Evolutionary conservation across 495 filamentous ascomycete genomes (phyloP).

Genomic region (Bathelium albidoporum): DNA sequence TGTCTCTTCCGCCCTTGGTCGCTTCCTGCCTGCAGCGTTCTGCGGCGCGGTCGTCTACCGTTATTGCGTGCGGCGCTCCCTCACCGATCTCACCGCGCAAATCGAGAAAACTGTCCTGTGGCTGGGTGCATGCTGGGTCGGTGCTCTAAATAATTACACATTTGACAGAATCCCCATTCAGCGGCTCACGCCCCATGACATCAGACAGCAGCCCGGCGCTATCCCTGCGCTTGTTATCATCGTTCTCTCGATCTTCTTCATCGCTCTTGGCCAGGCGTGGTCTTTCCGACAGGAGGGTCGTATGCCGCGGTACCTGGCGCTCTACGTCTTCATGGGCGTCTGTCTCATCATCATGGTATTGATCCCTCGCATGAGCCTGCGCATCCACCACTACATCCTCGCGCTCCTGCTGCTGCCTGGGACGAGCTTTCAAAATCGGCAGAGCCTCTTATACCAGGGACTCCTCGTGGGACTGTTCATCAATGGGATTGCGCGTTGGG

Average conservation of each 20-base stretch:
- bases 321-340: constrained; percentile 50
- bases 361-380: constrained; percentile 70
- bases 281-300: constrained; percentile 33
- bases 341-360: constrained; percentile 45
- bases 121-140: constrained; percentile 35
- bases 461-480: constrained; percentile 76
- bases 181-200: constrained; percentile 34
- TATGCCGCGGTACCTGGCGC: constrained; percentile 30
- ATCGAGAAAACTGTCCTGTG: constrained; percentile 36
- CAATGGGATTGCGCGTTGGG: constrained; percentile 82
- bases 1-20: constrained; percentile 30
- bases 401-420: constrained; percentile 70
- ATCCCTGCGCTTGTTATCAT: constrained; percentile 33
- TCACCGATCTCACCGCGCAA: constrained; percentile 30
- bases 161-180: constrained; percentile 37
- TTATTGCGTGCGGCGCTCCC: constrained; percentile 35
- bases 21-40: constrained; percentile 34
- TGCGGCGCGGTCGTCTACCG: constrained; percentile 31
- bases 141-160: constrained; percentile 36
- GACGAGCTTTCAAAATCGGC: constrained; percentile 67
- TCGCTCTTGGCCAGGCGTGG: constrained; percentile 36
- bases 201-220: constrained; percentile 33
- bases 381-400: constrained; percentile 93
- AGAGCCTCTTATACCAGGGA: constrained; percentile 69
- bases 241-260: constrained; percentile 29